phyloP scores from a whole-genome alignment of 169 alveolate species.

The Ichthyophthirius multifiliis region DNA sequence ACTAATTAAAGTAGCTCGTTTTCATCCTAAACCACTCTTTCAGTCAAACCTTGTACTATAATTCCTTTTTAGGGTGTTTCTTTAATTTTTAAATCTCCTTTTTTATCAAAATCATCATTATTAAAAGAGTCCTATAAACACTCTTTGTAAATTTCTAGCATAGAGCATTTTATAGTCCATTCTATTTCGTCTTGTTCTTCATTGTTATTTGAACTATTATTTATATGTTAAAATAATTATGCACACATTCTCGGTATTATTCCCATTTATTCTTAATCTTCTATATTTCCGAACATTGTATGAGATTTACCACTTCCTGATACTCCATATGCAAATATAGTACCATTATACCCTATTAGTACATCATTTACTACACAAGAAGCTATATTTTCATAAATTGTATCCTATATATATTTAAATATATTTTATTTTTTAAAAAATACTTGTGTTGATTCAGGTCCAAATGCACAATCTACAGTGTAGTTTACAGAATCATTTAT shows the following conservation, averaged over 20 bases:
- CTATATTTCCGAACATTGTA: conserved; percentile 83
- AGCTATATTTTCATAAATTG: conserved; percentile 67
- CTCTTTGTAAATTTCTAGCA: conserved; percentile 87
- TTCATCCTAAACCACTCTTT: conserved; percentile 56
- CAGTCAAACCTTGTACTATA: conserved; percentile 35
- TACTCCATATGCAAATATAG: conserved; percentile 63
- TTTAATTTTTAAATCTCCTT: conserved; percentile 68
- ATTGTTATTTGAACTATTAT: too few species aligned
- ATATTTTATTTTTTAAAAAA: too few species aligned
- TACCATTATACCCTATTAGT: conserved; percentile 71
- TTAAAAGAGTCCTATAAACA: conserved; percentile 70
- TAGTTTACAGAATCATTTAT: conserved; percentile 41
- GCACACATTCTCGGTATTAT: conserved; percentile 73
- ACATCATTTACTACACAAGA: conserved; percentile 64
- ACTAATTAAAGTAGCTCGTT: conserved; percentile 71
- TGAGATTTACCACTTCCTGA: conserved; percentile 80
- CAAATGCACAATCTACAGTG: conserved; percentile 71
- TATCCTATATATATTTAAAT: too few species aligned
- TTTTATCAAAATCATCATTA: too few species aligned
- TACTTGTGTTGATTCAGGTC: not conserved
- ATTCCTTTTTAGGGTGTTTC: conserved; percentile 52
- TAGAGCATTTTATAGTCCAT: conserved; percentile 75
- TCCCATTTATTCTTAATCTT: conserved; percentile 66
- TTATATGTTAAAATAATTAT: conserved; percentile 70
- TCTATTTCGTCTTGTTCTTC: conserved; percentile 67